Evolutionary conservation across 108 stramenopile genomes (phyloP), one percentile per base, ranked within the genome.

Genomic region (Epithemia pelagica): DNA sequence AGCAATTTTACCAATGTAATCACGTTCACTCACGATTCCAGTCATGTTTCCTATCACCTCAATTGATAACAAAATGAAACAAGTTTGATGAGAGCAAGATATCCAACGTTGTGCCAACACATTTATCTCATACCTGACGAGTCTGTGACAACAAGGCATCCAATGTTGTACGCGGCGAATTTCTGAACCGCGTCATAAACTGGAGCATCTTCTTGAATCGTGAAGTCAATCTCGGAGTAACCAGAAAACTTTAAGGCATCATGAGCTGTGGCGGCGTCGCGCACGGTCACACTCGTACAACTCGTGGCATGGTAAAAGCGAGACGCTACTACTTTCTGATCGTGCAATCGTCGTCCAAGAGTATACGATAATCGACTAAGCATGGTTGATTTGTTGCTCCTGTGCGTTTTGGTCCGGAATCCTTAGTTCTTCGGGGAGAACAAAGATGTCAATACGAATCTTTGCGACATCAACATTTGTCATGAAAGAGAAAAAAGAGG

Each of bases 141-240:
- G 67, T 90, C 86, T 28, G 79, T 90, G 1, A 88, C 84, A 5
- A 89, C 91, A 33, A 96, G 75, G 56, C 92, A 93, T 25, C 96
- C 96, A 76, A 96, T 92, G 74, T 78, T 93, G 79, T 78, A 89
- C 26, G 92, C 95, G 28, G 92, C 91, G 74, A 96, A 93, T 65
- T 88, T 84, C 70, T 95, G 95, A 21, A 95, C 90, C 27, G 91
- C 94, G 51, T 95, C 94, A 70, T 87, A 90, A n/a, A 95, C 92
- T 7, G 81, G 77, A 26, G 84, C 75, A 54, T 92, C 85, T 54
- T 95, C 87, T 23, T 68, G 65, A 72, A 96, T 89, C 32, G 83
- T 82, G 74, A 83, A 96, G 52, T 95, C 88, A 55, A 95, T 95
- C 46, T 84, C 81, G 56, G 71, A 76, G 88, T 95, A 95, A 59